These are phyloP conservation scores for Triticum urartu DNA, from an alignment of 176 grass and related monocot genomes.

Conservation along the genomic window DNA sequence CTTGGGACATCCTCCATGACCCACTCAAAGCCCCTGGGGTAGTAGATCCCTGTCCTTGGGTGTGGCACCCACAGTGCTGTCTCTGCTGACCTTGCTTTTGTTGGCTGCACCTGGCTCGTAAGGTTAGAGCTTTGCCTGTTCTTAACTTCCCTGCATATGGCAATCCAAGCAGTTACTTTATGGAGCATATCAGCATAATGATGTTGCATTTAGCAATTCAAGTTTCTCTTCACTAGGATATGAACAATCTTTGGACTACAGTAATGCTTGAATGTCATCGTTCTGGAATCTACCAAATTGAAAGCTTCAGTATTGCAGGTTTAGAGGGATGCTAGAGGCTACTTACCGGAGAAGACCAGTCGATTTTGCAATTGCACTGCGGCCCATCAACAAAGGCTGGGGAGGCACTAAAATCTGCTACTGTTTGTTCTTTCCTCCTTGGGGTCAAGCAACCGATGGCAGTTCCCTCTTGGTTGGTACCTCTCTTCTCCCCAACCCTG, in stretches of 20 bases:
- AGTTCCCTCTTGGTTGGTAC: conserved; percentile 31
- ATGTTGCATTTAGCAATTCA: conserved; percentile 1
- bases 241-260: not conserved
- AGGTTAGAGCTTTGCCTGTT: conserved; percentile 43
- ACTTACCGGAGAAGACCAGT: conserved; percentile 45
- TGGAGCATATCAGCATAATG: conserved; percentile 5
- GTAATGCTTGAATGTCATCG: not conserved
- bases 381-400: conserved; percentile 22
- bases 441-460: conserved; percentile 17
- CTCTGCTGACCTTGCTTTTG: conserved; percentile 38
- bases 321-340: conserved; percentile 36
- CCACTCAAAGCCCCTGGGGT: conserved; percentile 86
- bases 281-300: not conserved
- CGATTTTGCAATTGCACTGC: conserved; percentile 26
- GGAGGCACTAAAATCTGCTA: not conserved
- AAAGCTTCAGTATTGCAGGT: conserved; percentile 19
- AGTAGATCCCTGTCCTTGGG: conserved; percentile 94
- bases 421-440: not conserved
- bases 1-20: conserved; percentile 89
- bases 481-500: conserved; percentile 12
- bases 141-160: conserved; percentile 36
- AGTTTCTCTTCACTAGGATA: not conserved
- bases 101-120: conserved; percentile 17
- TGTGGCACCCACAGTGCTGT: conserved; percentile 74
- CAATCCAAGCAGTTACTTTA: conserved; percentile 26